These are phyloP conservation scores for Apiotrichum veenhuisii DNA, from an alignment of 1,284 basidiomycete genomes.

Conservation along the genomic window DNA sequence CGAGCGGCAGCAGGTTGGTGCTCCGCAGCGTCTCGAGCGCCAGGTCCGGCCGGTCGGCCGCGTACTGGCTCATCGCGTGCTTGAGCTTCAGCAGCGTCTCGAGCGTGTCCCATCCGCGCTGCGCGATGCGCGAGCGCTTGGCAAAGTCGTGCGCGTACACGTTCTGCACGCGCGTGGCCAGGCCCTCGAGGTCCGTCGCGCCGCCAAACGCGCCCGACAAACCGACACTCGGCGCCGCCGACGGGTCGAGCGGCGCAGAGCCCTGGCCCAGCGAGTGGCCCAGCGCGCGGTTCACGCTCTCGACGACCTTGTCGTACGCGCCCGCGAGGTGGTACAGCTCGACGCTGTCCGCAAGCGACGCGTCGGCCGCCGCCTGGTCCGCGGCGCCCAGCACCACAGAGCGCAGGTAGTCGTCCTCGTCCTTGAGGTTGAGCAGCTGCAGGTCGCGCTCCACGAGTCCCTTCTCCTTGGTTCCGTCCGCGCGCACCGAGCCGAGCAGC, in stretches of 20 bases:
- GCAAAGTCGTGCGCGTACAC: constrained; percentile 80
- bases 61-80: constrained; percentile 74
- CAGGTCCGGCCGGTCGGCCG: constrained; percentile 66
- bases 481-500: constrained; percentile 82
- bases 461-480: constrained; percentile 83
- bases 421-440: constrained; percentile 68
- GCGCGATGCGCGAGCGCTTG: constrained; percentile 69
- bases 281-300: constrained; percentile 81
- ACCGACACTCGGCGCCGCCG: constrained; percentile 12
- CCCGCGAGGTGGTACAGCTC: constrained; percentile 93
- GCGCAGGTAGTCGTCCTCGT: constrained; percentile 69
- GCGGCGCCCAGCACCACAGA: constrained; percentile 81
- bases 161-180: constrained; percentile 76
- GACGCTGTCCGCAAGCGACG: constrained; percentile 81
- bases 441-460: constrained; percentile 84
- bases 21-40: constrained; percentile 85
- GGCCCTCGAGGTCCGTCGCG: constrained; percentile 60
- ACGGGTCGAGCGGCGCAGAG: constrained; percentile 8
- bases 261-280: constrained; percentile 72
- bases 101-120: constrained; percentile 65
- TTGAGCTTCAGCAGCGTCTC: constrained; percentile 71
- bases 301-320: constrained; percentile 82
- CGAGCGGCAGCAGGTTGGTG: constrained; percentile 83
- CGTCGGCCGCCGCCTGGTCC: constrained; percentile 62
- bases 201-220: constrained; percentile 44